Conservation (phyloP, 2,329 filamentous ascomycete genomes). For the Zymoseptoria crescenta region DNA sequence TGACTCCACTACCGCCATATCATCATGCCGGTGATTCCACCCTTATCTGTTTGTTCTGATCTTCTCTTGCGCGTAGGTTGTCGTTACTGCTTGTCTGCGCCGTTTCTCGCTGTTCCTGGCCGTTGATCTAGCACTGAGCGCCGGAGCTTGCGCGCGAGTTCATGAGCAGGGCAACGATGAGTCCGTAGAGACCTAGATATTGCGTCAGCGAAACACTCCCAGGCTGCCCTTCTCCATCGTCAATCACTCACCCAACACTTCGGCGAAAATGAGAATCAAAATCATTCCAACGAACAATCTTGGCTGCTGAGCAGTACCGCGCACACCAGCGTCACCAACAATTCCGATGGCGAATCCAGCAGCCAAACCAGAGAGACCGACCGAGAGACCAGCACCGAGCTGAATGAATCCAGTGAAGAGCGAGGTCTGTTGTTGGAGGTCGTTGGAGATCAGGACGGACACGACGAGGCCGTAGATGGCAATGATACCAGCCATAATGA, state of each 20-base stretch:
- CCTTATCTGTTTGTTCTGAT: neutral
- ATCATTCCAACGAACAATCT: slow-evolving; percentile 96
- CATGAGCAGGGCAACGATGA: slow-evolving; percentile 98
- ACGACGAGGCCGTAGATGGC: slow-evolving; percentile 70
- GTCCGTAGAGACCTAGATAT: slow-evolving; percentile 80
- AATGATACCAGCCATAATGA: slow-evolving; percentile 99
- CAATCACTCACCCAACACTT: slow-evolving; percentile 75
- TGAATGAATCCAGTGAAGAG: slow-evolving; percentile 48
- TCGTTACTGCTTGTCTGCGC: slow-evolving; percentile 33
- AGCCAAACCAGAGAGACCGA: slow-evolving; percentile 36
- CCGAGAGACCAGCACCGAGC: slow-evolving; percentile 45
- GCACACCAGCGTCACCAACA: slow-evolving; percentile 73
- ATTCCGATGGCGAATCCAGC: slow-evolving; percentile 46
- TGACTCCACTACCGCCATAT: neutral
- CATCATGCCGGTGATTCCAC: neutral
- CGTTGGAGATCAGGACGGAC: slow-evolving; percentile 48
- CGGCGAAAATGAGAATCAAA: slow-evolving; percentile 97
- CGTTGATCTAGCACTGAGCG: slow-evolving; percentile 55
- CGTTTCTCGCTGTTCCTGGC: slow-evolving; percentile 39
- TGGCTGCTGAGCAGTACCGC: slow-evolving; percentile 76
- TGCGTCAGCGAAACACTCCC: slow-evolving; percentile 8
- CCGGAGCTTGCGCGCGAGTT: slow-evolving; percentile 68
- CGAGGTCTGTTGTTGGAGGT: slow-evolving; percentile 39
- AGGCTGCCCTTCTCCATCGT: neutral
- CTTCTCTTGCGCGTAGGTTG: slow-evolving; percentile 12